Evolutionary conservation across 2,329 filamentous ascomycete genomes (phyloP).

Genomic region (Paradendryphiella salina): DNA sequence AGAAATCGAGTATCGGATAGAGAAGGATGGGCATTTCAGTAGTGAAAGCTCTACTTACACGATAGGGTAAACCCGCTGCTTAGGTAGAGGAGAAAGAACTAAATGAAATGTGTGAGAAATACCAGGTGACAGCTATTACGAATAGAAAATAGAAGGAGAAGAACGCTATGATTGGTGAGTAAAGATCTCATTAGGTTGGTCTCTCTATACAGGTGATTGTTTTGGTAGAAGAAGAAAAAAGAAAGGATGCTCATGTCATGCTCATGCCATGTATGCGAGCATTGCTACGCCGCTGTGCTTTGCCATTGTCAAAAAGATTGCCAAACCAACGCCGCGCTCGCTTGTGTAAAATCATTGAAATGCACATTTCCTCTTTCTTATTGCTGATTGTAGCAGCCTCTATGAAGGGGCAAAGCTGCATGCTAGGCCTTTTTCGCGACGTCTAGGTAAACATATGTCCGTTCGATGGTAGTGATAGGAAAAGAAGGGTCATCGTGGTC

Average conservation of each 20-base stretch:
- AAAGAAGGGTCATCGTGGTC: not conserved
- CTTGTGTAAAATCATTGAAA: slow-evolving; percentile 5
- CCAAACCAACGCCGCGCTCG: slow-evolving; percentile 24
- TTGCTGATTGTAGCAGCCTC: not conserved
- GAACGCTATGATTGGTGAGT: not conserved
- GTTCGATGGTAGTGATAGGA: not conserved
- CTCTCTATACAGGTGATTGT: not conserved
- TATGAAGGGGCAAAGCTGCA: not conserved
- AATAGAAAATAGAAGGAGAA: no score
- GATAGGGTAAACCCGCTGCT: no score
- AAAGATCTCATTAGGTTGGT: slow-evolving; percentile 6
- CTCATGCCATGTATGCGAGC: not conserved
- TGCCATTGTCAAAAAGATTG: slow-evolving; percentile 2
- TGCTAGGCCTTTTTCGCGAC: not conserved
- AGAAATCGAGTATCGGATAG: no score
- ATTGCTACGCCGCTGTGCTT: slow-evolving; percentile 2
- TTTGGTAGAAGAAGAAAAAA: not conserved
- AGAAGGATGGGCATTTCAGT: no score
- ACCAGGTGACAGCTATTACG: no score
- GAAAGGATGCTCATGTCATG: not conserved
- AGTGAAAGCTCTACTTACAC: no score
- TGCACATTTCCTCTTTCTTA: not conserved
- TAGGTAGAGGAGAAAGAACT: no score
- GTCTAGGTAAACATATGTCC: not conserved
- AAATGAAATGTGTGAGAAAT: no score